These are phyloP conservation scores for Candida sanyiensis DNA, from an alignment of 805 yeast species.

Conservation along the genomic window DNA sequence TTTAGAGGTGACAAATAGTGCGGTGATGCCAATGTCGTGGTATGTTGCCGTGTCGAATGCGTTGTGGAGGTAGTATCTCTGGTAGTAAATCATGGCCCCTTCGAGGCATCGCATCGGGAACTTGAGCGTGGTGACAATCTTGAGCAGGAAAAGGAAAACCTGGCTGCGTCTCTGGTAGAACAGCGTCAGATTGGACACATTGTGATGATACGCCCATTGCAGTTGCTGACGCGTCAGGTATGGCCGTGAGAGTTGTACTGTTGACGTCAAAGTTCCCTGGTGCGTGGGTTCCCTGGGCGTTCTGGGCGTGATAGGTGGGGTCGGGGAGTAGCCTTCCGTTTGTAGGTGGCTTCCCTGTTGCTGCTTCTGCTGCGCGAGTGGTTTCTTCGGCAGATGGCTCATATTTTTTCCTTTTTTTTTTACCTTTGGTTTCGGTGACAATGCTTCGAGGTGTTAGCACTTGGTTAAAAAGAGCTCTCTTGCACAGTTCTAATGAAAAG, in stretches of 20 bases:
- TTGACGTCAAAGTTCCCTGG: slow-evolving; percentile 16
- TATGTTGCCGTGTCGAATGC: slow-evolving; percentile 48
- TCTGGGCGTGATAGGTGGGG: slow-evolving; percentile 2
- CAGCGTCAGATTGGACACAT: slow-evolving; percentile 45
- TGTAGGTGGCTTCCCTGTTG: neutral
- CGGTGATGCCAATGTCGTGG: slow-evolving; percentile 42
- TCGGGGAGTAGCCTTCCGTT: neutral
- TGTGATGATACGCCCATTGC: slow-evolving; percentile 41
- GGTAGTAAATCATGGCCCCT: slow-evolving; percentile 67
- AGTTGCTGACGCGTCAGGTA: slow-evolving; percentile 52
- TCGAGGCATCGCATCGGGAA: slow-evolving; percentile 68
- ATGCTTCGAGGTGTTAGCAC: too few species aligned
- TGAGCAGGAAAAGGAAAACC: slow-evolving; percentile 48
- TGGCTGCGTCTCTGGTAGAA: slow-evolving; percentile 49
- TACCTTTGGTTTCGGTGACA: too few species aligned
- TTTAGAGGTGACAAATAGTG: slow-evolving; percentile 31
- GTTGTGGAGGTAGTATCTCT: slow-evolving; percentile 63
- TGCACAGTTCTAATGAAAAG: too few species aligned
- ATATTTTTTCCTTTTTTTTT: too few species aligned
- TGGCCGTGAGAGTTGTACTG: slow-evolving; percentile 50
- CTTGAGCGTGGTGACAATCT: slow-evolving; percentile 46
- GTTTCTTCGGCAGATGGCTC: neutral
- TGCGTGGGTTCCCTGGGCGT: slow-evolving; percentile 2
- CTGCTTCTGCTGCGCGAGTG: neutral
- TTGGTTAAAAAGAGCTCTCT: too few species aligned